A percentile compares a stretch with the other conserved stretches of the same genome.
Conservation (phyloP, 176 grass and related monocot genomes). For the Rhynchospora tenuis region DNA sequence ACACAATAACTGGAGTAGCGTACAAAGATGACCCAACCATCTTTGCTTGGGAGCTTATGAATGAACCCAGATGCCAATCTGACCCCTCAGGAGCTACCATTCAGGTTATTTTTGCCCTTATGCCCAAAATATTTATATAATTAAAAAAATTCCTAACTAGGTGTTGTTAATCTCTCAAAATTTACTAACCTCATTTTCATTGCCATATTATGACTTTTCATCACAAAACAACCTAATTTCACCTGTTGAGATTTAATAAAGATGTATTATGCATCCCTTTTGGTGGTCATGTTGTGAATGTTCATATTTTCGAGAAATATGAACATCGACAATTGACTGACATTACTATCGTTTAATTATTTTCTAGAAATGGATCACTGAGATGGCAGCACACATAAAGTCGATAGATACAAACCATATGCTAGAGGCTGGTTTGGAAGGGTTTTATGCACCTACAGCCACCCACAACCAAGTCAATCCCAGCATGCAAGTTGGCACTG, state of each 20-base stretch:
- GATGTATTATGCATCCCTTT: not conserved
- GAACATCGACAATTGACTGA: not conserved
- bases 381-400: conserved; percentile 88
- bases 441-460: conserved; percentile 62
- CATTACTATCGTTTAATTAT: not conserved
- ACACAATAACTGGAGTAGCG: conserved; percentile 70
- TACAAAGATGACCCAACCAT: conserved; percentile 92
- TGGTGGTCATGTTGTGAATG: not conserved
- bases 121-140: not conserved
- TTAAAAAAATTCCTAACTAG: not conserved
- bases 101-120: conserved; percentile 25
- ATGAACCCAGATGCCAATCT: conserved; percentile 92
- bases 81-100: conserved; percentile 62
- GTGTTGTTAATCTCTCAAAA: not conserved
- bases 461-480: conserved; percentile 34
- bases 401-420: conserved; percentile 79
- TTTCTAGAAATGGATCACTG: conserved; percentile 70
- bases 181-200: not conserved
- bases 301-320: not conserved
- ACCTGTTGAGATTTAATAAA: not conserved
- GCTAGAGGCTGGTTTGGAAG: conserved; percentile 88
- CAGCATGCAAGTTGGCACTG: conserved; percentile 60
- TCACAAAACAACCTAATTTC: not conserved
- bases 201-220: not conserved
- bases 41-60: conserved; percentile 98